Percentiles rank a stretch among this genome's conserved stretches.
phyloP scores from a whole-genome alignment of 2,329 filamentous ascomycete genomes.

The Biscogniauxia marginata region DNA sequence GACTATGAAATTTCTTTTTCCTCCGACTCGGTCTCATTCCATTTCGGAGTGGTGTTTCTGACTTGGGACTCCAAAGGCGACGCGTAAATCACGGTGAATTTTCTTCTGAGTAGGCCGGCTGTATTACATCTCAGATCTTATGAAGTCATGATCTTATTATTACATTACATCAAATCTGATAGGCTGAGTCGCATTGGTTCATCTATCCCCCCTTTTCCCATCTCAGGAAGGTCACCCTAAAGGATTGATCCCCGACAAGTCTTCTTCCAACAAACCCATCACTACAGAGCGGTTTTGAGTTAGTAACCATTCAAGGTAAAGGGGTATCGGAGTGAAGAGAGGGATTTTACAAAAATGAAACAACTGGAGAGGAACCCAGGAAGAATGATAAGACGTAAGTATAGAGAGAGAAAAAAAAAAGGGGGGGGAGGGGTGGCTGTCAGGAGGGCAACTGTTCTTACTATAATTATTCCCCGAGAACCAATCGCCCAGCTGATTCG shows the following conservation, averaged over 20 bases:
- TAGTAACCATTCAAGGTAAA: not conserved
- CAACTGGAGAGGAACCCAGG: no score
- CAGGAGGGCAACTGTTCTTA: no score
- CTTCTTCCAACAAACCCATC: constrained; percentile 34
- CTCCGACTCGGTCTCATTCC: no score
- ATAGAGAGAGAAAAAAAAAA: not conserved
- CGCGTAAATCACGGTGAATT: no score
- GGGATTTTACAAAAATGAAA: no score
- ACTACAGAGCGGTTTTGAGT: constrained; percentile 3
- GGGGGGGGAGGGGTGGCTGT: not conserved
- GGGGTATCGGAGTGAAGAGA: no score
- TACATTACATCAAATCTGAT: not conserved
- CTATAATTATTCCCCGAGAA: constrained; percentile 34
- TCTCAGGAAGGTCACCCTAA: constrained; percentile 22
- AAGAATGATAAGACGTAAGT: no score
- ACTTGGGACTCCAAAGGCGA: no score
- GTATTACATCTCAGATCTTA: not conserved
- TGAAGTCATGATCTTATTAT: not conserved
- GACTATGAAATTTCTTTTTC: not conserved
- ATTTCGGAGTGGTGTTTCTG: no score
- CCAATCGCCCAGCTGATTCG: constrained; percentile 34
- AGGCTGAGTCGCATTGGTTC: constrained; percentile 8
- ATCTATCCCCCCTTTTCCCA: not conserved
- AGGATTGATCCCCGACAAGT: constrained; percentile 31
- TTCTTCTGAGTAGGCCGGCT: no score